phyloP scores from a whole-genome alignment of 768 basidiomycete species.

The Mycena olivaceomarginata region DNA sequence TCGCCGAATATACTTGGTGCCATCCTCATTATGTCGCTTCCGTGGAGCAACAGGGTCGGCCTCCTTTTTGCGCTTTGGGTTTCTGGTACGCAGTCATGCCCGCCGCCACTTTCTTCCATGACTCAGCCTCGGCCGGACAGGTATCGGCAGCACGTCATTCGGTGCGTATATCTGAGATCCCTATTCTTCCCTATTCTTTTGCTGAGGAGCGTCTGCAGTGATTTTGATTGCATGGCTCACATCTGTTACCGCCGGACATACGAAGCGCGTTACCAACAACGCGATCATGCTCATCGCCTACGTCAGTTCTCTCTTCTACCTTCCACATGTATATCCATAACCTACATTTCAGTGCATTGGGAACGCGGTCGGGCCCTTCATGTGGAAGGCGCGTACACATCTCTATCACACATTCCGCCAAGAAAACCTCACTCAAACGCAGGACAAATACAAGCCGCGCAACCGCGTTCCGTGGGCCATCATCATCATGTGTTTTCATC shows the following conservation, averaged over 20 bases:
- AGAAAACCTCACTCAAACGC: background rate
- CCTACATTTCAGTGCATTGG: too few relatives aligned
- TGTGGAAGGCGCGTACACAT: too few relatives aligned
- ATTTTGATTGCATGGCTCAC: too few relatives aligned
- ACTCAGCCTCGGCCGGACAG: slow-evolving; percentile 44
- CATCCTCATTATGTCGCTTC: slow-evolving; percentile 69
- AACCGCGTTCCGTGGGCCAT: background rate
- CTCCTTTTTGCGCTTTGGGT: slow-evolving; percentile 66
- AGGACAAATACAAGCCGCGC: background rate
- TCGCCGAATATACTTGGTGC: slow-evolving; percentile 71
- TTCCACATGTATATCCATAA: too few relatives aligned
- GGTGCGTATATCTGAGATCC: slow-evolving; percentile 34
- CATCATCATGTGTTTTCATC: too few relatives aligned
- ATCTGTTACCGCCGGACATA: too few relatives aligned
- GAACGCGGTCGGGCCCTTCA: too few relatives aligned
- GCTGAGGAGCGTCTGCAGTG: background rate
- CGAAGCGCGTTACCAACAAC: too few relatives aligned
- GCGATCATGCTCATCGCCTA: too few relatives aligned
- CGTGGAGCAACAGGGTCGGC: slow-evolving; percentile 70
- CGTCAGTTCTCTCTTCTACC: too few relatives aligned
- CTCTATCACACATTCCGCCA: too few relatives aligned
- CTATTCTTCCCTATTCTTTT: background rate
- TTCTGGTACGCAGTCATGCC: slow-evolving; percentile 53
- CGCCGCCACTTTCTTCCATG: background rate
- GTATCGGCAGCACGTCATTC: slow-evolving; percentile 75